Evolutionary conservation across 768 basidiomycete species (phyloP).

Genomic region (Hypholoma fasciculare): DNA sequence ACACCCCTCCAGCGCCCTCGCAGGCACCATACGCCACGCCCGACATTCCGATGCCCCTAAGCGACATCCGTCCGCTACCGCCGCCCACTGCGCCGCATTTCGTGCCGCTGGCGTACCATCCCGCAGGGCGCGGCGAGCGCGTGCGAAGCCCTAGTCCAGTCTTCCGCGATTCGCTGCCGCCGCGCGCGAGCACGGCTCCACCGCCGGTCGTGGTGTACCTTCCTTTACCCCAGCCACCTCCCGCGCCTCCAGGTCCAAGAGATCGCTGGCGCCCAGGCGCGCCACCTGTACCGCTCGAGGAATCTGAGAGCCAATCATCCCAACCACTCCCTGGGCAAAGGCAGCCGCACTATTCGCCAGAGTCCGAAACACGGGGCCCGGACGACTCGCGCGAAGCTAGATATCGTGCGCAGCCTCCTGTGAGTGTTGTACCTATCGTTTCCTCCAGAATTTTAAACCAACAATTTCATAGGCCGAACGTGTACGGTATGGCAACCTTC

Average conservation of each 20-base stretch:
- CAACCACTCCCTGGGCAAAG: neutral
- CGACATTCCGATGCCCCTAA: constrained; percentile 1
- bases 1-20: no score
- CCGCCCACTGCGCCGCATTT: constrained; percentile 52
- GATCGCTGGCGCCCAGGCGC: neutral
- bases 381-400: no score
- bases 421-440: constrained; percentile 15
- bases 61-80: constrained; percentile 35
- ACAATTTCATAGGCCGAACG: no score
- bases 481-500: neutral
- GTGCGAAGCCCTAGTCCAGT: constrained; percentile 37
- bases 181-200: constrained; percentile 20
- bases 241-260: neutral
- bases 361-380: no score
- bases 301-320: constrained; percentile 15
- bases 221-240: neutral
- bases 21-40: no score
- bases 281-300: no score
- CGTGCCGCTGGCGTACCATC: constrained; percentile 55
- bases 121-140: constrained; percentile 34
- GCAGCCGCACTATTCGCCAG: no score
- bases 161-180: constrained; percentile 26
- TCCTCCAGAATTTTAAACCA: neutral
- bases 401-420: constrained; percentile 17
- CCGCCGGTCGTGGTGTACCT: constrained; percentile 9